Evolutionary conservation across 768 basidiomycete species (phyloP), one percentile per base, ranked within the genome.

Genomic region (Mycena metata): DNA sequence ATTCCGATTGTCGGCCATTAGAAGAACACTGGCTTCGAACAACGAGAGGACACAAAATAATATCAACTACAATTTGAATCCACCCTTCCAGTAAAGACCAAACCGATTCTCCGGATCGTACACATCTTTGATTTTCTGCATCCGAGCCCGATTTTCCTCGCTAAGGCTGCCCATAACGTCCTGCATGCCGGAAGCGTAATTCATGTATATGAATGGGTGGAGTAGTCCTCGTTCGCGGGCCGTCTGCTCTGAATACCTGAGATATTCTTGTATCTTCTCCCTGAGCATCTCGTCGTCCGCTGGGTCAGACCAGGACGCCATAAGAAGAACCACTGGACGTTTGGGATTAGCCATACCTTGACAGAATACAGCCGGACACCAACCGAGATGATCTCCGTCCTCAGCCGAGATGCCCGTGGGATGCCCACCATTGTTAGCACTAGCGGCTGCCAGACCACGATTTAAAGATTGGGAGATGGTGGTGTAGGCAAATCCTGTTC

Each of bases 201-300:
- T 72, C 71, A 70, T 60, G 47, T 72, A 72, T 11, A 72, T 61
- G 64, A 60, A 70, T 8, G 65, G 69, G 24, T 57, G 60, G 30
- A 72, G 71, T n/a, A 72, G 51, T 6, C 41, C 54, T 3, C 72
- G 62, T 15, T 46, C 50, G 26, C 36, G 45, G 4, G 73, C 64
- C 23, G 58, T 67, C 39, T 43, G 26, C 51, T 72, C 65, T 13
- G 62, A 52, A 67, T 63, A 71, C 23, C 26, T 43, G 51, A 49
- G 43, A 16, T 51, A 45, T 21, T 60, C 56, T 21, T 67, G 55
- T 11, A 57, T 23, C 23, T 63, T 74, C 15, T 30, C 46, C n/a
- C 67, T 64, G 26, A 72, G 58, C 5, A 67, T 60, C n/a, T 65
- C 43, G 56, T 74, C 72, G 42, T 73, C 72, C 5, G 47, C 47